Percentiles rank a stretch among this genome's conserved stretches.
Conservation (phyloP, 768 basidiomycete species). For the Amanita thiersii region DNA sequence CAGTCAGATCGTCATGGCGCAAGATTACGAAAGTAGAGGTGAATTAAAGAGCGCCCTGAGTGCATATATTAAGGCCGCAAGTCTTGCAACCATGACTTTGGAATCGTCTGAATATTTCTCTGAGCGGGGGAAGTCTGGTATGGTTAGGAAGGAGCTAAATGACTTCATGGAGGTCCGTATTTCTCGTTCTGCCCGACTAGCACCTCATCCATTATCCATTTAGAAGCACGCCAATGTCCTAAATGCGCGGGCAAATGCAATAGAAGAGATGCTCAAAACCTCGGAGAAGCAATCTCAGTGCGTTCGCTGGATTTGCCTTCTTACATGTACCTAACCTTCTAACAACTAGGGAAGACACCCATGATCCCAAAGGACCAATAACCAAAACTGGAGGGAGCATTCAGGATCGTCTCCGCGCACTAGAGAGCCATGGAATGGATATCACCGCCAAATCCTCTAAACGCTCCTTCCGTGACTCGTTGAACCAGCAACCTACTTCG, state of each 20-base stretch:
- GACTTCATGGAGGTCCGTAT: constrained; percentile 57
- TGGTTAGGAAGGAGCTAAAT: constrained; percentile 52
- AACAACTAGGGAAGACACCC: constrained; percentile 12
- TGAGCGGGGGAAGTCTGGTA: constrained; percentile 41
- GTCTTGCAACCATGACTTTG: constrained; percentile 49
- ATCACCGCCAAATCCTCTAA: constrained; percentile 55
- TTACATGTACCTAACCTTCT: constrained; percentile 8
- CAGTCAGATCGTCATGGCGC: constrained; percentile 45
- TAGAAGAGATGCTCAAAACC: constrained; percentile 40
- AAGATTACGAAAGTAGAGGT: constrained; percentile 42
- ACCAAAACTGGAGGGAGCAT: constrained; percentile 57
- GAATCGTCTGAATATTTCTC: constrained; percentile 52
- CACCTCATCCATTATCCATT: constrained; percentile 14
- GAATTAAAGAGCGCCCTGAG: constrained; percentile 56
- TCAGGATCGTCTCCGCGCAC: constrained; percentile 70
- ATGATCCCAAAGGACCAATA: constrained; percentile 27
- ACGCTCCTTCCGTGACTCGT: constrained; percentile 46
- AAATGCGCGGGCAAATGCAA: constrained; percentile 23
- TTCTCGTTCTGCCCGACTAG: constrained; percentile 6
- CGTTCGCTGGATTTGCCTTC: constrained; percentile 13
- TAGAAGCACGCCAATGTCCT: constrained; percentile 29
- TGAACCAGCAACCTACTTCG: constrained; percentile 31
- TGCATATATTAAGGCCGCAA: constrained; percentile 54
- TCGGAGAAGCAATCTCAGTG: constrained; percentile 31
- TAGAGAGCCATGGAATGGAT: constrained; percentile 65